Evolutionary conservation across 2,329 filamentous ascomycete genomes (phyloP), one percentile per base, ranked within the genome.

Genomic region (Periconia digitata): DNA sequence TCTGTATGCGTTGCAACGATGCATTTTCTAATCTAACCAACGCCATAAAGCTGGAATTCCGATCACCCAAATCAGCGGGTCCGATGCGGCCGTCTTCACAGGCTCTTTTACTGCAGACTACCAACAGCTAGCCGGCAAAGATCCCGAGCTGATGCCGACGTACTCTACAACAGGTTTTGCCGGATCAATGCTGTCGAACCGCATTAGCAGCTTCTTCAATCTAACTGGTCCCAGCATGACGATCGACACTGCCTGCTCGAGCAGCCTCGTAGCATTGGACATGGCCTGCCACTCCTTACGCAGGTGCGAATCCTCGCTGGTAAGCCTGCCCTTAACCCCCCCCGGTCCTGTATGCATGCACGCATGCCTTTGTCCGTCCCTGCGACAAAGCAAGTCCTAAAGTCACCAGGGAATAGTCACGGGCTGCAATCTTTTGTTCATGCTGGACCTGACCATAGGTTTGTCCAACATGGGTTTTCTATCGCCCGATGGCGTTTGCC

Each of bases 161-260:
- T 36, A 57, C 51, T 44, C n/a, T 47, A 38, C 45, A 44, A 18
- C 40, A n/a, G 51, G 51, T 15, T 20, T n/a, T 23, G 35, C 35
- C 7, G 6, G 21, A 3, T 24, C 49, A 8, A 42, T 55, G n/a
- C 41, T 53, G 8, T 37, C 53, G 3, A 62, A 62, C 35, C 49
- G 60, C 2, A n/a, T 63, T 18, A 60, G 57, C 23, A 59, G 51
- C 49, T 62, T 63, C 36, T 67, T 60, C 32, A 49, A 66, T 34
- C 50, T 66, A 0, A 48, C 40, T 4, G 64, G 64, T 2, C 56
- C 64, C 0, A 60, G 56, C n/a, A 44, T 63, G 37, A 62, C 59
- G 0, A 40, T 67, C 6, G 62, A 67, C 29, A 66, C 64, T 3
- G 63, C 62, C 3, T 67, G 64, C 36, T 66, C 64, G 3, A 50